Base-by-base conservation (phyloP, 148 eudicot genomes). In the Gaultheria prostrata region DNA sequence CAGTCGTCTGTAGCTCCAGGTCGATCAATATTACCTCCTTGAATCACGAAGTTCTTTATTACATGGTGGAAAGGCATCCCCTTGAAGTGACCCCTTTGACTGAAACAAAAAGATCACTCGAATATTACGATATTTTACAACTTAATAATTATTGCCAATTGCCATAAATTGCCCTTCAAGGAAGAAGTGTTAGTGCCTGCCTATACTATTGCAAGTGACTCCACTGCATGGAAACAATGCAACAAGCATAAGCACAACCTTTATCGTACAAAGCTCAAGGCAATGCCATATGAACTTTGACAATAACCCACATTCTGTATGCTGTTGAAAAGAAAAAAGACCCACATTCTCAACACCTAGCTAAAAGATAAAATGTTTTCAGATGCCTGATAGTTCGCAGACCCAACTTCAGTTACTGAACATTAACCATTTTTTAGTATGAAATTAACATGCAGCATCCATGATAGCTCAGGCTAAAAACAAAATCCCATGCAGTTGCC, bases 1-100 rank as follows among this genome's bases (percentile, higher is more conserved):
- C 97, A 95, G 70, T 95, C 94, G 81, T 92, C 95, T 45, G 91
- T 86, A 85, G 85, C 85, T 84, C 88, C 97, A 79, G 87, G 85
- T 78, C 80, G 89, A 63, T 90, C 90, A 61, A 78, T 84, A 69
- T 91, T 91, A 56, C 95, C 95, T 69, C 94, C 95, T 87, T 95
- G 98, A 80, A 95, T 90, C 65, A 95, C 92, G 80, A 89, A 95
- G 85, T 95, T 87, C 89, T 95, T 95, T 77, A 95, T 91, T 74
- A 95, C 98, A 54, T 93, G 95, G 84, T 87, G 88, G 84, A 95
- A 95, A 32, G 82, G 95, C 98, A 95, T 95, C 69, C 95, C 98
- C 77, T 91, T 95, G 83, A 95, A 93, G 83, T 88, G 87, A 56
- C 95, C 98, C 77, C 91, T 92, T 82, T 90, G 89, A 87, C 97